Evolutionary conservation across 306 rosid genomes (phyloP).

Genomic region (Arachis hypogaea): DNA sequence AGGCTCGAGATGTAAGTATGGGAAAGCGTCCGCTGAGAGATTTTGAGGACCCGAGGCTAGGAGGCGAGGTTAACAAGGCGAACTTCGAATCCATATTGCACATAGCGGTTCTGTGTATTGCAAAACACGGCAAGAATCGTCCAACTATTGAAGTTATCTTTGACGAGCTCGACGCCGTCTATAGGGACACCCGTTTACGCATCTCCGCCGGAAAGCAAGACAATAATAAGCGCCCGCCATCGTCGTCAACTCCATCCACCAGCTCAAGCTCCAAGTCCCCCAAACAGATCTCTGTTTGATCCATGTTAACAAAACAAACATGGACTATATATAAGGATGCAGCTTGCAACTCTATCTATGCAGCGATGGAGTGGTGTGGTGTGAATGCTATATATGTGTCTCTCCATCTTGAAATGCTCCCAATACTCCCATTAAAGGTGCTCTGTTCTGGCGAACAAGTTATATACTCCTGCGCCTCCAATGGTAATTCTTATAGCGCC

Average conservation of each 20-base stretch:
- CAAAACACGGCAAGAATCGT: conserved; percentile 78
- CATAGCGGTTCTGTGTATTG: conserved; percentile 80
- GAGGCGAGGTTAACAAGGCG: conserved; percentile 56
- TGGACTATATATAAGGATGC: too few species aligned
- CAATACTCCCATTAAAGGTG: too few species aligned
- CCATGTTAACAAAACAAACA: background rate
- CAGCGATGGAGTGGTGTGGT: too few species aligned
- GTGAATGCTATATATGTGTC: too few species aligned
- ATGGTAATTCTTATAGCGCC: too few species aligned
- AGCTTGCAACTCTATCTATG: too few species aligned
- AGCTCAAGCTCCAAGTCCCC: conserved; percentile 39
- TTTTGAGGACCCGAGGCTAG: conserved; percentile 73
- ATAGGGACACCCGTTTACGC: conserved; percentile 41
- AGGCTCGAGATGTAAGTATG: conserved; percentile 81
- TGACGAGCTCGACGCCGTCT: conserved; percentile 67
- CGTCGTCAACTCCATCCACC: background rate
- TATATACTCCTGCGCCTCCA: too few species aligned
- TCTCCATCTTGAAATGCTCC: too few species aligned
- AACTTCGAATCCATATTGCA: conserved; percentile 69
- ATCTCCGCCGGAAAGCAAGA: too few species aligned
- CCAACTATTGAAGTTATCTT: conserved; percentile 65
- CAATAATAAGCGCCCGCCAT: too few species aligned
- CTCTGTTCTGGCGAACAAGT: too few species aligned
- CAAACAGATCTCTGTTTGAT: conserved; percentile 43
- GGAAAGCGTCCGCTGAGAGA: conserved; percentile 64